Conservation (phyloP, 352 stramenopile species). For the Pythium insidiosum region DNA sequence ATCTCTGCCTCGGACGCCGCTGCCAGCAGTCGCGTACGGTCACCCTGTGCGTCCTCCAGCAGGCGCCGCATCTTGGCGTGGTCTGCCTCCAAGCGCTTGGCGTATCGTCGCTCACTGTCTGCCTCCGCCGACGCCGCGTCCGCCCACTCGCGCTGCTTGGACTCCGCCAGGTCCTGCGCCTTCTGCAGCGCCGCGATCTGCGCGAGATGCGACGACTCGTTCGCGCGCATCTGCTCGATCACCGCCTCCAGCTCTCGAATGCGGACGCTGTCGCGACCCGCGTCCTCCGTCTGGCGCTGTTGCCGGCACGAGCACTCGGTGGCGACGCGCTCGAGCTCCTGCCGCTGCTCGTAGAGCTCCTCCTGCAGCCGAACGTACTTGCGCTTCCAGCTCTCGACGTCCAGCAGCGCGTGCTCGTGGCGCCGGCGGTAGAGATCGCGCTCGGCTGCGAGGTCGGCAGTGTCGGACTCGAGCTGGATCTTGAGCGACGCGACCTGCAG, state of each 20-base stretch:
- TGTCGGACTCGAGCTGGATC: slow-evolving; percentile 64
- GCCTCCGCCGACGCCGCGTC: slow-evolving; percentile 26
- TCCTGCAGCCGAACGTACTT: slow-evolving; percentile 56
- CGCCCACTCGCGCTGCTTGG: slow-evolving; percentile 4
- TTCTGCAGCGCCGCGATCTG: slow-evolving; percentile 29
- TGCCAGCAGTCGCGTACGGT: slow-evolving; percentile 13
- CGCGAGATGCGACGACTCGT: slow-evolving; percentile 30
- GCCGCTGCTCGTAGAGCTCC: slow-evolving; percentile 36
- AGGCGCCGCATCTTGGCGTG: slow-evolving; percentile 14
- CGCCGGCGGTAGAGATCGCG: slow-evolving; percentile 52
- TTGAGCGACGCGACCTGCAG: slow-evolving; percentile 58
- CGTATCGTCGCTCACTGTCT: slow-evolving; percentile 29
- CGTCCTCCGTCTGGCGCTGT: no score
- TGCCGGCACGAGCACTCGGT: slow-evolving; percentile 22
- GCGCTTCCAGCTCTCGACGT: slow-evolving; percentile 62
- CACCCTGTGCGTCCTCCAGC: slow-evolving; percentile 18
- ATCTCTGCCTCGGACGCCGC: slow-evolving; percentile 13
- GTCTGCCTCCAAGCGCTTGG: slow-evolving; percentile 38
- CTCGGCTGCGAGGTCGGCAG: slow-evolving; percentile 50
- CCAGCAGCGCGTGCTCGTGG: slow-evolving; percentile 45
- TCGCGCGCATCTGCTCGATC: slow-evolving; percentile 33
- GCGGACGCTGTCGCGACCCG: no score
- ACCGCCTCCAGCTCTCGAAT: slow-evolving; percentile 29
- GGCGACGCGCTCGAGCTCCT: slow-evolving; percentile 48
- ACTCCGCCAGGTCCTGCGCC: slow-evolving; percentile 15